Evolutionary conservation across 202 grass and related monocot species (phyloP).

Genomic region (Thinopyrum obtusiflorum): DNA sequence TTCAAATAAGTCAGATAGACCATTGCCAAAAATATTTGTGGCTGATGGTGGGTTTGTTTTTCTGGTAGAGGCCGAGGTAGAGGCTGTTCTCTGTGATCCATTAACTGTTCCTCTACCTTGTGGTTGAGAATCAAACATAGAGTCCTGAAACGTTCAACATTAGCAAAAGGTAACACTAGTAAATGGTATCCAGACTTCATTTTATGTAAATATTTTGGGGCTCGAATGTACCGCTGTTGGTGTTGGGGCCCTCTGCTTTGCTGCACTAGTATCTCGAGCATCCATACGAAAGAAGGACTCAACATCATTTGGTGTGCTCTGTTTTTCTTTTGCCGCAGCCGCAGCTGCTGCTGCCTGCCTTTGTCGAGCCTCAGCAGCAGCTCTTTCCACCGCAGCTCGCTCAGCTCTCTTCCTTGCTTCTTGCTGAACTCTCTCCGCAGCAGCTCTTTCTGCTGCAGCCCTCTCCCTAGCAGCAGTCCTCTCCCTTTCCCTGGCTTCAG

Average conservation of each 20-base stretch:
- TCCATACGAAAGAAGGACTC: slow-evolving; percentile 69
- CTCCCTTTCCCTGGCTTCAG: slow-evolving; percentile 71
- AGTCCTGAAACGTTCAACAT: slow-evolving; percentile 58
- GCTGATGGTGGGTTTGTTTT: slow-evolving; percentile 61
- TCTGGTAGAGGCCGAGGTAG: slow-evolving; percentile 47
- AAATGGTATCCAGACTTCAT: neutral
- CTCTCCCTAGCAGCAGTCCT: slow-evolving; percentile 59
- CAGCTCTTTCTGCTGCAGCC: slow-evolving; percentile 60
- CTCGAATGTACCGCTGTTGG: slow-evolving; percentile 42
- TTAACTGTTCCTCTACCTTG: slow-evolving; percentile 55
- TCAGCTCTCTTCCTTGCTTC: slow-evolving; percentile 63
- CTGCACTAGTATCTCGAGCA: slow-evolving; percentile 56
- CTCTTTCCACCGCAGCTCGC: slow-evolving; percentile 61
- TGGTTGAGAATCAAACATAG: slow-evolving; percentile 64
- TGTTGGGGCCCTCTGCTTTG: slow-evolving; percentile 53
- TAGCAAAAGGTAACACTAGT: slow-evolving; percentile 21
- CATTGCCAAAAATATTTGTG: slow-evolving; percentile 65
- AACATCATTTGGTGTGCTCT: slow-evolving; percentile 66
- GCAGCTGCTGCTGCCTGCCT: slow-evolving; percentile 60
- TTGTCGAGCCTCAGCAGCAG: slow-evolving; percentile 63
- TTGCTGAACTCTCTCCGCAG: slow-evolving; percentile 58
- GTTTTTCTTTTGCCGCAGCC: slow-evolving; percentile 53
- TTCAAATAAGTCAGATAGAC: slow-evolving; percentile 84
- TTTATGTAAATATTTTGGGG: slow-evolving; percentile 30
- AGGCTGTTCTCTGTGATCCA: slow-evolving; percentile 47